Conservation (phyloP, 225 moss, liverwort and hornwort species). For the Anthoceros angustus region DNA sequence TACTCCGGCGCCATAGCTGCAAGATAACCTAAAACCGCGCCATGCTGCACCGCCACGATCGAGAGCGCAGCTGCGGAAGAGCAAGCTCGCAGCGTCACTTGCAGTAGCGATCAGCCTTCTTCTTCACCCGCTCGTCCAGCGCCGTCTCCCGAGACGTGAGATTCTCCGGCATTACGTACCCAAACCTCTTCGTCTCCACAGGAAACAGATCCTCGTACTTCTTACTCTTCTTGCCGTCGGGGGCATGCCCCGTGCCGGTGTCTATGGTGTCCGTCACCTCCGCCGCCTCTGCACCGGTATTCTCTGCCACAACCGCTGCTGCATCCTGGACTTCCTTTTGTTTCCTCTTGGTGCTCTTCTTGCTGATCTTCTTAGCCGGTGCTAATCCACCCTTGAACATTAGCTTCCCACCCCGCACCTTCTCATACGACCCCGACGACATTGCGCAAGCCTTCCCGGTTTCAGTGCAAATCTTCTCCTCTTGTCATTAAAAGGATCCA, state of each 20-base stretch:
- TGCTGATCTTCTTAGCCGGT: slow-evolving; percentile 20
- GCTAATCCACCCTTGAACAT: slow-evolving; percentile 29
- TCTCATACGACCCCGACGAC: slow-evolving; percentile 28
- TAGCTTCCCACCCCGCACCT: slow-evolving; percentile 25
- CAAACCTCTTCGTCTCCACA: slow-evolving; percentile 69
- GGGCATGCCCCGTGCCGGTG: slow-evolving; percentile 87
- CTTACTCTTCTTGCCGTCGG: slow-evolving; percentile 99
- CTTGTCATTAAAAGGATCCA: too few relatives aligned
- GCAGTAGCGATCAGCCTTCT: slow-evolving; percentile 97
- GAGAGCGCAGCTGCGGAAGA: too few relatives aligned
- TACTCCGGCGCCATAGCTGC: too few relatives aligned
- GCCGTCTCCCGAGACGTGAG: slow-evolving; percentile 59
- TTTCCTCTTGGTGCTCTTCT: slow-evolving; percentile 32
- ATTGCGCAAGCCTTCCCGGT: not conserved
- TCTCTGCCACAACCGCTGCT: slow-evolving; percentile 9
- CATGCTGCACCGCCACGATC: too few relatives aligned
- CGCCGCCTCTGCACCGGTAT: not conserved
- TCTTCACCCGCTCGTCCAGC: slow-evolving; percentile 81
- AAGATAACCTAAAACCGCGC: too few relatives aligned
- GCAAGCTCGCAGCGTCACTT: slow-evolving; percentile 23
- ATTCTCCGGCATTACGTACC: slow-evolving; percentile 53
- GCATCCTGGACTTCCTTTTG: slow-evolving; percentile 14
- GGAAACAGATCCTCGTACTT: slow-evolving; percentile 99
- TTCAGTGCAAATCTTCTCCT: too few relatives aligned
- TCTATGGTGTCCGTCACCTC: slow-evolving; percentile 25